These are phyloP conservation scores for Euphorbia schlechtendalii DNA, from an alignment of 441 rosid species.

Conservation along the genomic window DNA sequence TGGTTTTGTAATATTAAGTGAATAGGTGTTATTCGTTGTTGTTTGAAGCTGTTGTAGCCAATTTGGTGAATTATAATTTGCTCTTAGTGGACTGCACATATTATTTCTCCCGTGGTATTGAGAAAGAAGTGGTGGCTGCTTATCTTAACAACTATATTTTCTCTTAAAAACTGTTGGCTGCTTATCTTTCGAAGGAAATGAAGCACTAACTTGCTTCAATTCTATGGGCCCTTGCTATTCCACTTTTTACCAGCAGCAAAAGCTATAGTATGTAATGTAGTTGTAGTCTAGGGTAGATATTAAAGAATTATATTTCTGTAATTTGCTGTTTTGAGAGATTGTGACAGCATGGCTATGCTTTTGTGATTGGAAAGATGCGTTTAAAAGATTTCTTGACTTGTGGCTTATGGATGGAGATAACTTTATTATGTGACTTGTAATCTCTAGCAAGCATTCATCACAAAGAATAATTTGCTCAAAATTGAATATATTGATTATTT, in stretches of 20 bases:
- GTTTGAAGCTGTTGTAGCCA: neutral
- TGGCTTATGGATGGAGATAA: no score
- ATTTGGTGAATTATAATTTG: neutral
- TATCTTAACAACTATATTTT: neutral
- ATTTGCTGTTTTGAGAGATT: constrained; percentile 89
- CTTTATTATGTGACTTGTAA: no score
- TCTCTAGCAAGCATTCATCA: no score
- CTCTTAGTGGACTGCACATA: neutral
- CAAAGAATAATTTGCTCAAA: no score
- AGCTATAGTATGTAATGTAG: neutral
- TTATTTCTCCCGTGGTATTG: no score
- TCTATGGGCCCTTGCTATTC: neutral
- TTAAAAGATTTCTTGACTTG: constrained; percentile 68
- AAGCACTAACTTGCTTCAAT: neutral
- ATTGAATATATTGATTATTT: no score
- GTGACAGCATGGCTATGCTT: constrained; percentile 98
- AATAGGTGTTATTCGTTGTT: neutral
- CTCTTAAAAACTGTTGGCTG: neutral
- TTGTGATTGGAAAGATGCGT: constrained; percentile 64
- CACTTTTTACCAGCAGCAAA: neutral
- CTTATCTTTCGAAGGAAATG: no score
- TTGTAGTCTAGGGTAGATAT: neutral
- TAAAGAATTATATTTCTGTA: neutral
- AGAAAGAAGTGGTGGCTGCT: neutral
- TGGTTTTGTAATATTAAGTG: no score